Percentiles rank a stretch among this genome's conserved stretches.
phyloP scores from a whole-genome alignment of 345 rosid genomes.

The Brassica juncea region DNA sequence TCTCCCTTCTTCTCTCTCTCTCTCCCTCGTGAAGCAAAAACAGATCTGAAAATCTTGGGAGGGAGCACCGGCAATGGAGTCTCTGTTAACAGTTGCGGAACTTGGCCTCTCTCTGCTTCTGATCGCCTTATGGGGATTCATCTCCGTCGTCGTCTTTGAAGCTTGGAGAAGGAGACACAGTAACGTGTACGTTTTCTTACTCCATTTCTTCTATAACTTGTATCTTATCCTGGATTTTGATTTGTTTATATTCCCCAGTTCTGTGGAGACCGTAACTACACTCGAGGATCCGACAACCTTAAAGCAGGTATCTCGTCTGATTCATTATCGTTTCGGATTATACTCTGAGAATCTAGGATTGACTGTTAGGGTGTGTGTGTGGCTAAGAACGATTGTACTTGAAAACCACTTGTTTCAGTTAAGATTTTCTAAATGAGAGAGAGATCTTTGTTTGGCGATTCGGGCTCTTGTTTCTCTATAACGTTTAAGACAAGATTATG shows the following conservation, averaged over 20 bases:
- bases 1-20: slow-evolving; percentile 2
- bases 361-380: neutral
- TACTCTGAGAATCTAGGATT: neutral
- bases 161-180: slow-evolving; percentile 68
- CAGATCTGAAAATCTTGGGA: slow-evolving; percentile 26
- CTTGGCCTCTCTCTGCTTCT: slow-evolving; percentile 37
- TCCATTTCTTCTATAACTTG: neutral
- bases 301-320: slow-evolving; percentile 53
- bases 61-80: slow-evolving; percentile 45
- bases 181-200: slow-evolving; percentile 48
- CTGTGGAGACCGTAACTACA: slow-evolving; percentile 55
- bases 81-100: slow-evolving; percentile 47
- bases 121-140: slow-evolving; percentile 38
- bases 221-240: neutral
- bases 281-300: slow-evolving; percentile 83
- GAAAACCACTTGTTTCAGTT: too few relatives aligned
- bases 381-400: too few relatives aligned
- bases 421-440: too few relatives aligned
- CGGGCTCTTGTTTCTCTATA: too few relatives aligned
- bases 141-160: slow-evolving; percentile 53
- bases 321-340: neutral
- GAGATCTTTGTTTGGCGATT: too few relatives aligned
- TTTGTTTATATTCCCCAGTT: slow-evolving; percentile 41
- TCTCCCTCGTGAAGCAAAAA: slow-evolving; percentile 18
- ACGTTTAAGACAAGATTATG: too few relatives aligned